Percentiles rank a stretch among this genome's conserved stretches.
Conservation (phyloP, 1,139 yeast genomes). For the Geotrichum australiense region DNA sequence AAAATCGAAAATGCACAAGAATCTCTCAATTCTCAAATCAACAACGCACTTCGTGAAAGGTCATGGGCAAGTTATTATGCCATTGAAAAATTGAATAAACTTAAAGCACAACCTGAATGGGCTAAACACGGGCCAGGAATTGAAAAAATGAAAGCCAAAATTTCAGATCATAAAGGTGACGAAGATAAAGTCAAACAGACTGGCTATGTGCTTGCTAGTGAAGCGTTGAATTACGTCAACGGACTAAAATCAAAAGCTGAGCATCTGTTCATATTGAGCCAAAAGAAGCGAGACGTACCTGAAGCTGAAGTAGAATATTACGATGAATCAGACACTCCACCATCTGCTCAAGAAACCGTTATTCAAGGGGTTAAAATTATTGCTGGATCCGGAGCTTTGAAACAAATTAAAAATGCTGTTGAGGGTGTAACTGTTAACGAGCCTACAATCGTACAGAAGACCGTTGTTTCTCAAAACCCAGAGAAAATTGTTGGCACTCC, state of each 20-base stretch:
- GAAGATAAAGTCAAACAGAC: conserved; percentile 3
- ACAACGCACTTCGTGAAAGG: neutral
- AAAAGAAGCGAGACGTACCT: neutral
- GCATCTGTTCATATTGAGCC: conserved; percentile 1
- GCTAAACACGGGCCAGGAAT: neutral
- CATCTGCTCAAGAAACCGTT: neutral
- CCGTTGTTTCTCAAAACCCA: too few relatives aligned
- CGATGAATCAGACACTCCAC: neutral
- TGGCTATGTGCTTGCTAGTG: neutral
- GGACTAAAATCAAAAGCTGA: conserved; percentile 2
- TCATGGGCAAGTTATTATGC: neutral
- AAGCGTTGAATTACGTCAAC: neutral
- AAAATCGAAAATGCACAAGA: neutral
- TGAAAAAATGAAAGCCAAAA: neutral
- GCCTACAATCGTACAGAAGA: too few relatives aligned
- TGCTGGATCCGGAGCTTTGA: too few relatives aligned
- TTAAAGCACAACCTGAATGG: neutral
- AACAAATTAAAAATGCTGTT: too few relatives aligned
- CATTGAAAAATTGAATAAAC: neutral
- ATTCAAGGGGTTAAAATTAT: too few relatives aligned
- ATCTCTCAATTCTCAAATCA: neutral
- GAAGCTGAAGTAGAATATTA: conserved; percentile 1
- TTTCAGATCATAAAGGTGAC: neutral
- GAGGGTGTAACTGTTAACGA: too few relatives aligned
- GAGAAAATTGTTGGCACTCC: too few relatives aligned